Conservation (phyloP, 495 filamentous ascomycete species). For the Annulohypoxylon stygium region DNA sequence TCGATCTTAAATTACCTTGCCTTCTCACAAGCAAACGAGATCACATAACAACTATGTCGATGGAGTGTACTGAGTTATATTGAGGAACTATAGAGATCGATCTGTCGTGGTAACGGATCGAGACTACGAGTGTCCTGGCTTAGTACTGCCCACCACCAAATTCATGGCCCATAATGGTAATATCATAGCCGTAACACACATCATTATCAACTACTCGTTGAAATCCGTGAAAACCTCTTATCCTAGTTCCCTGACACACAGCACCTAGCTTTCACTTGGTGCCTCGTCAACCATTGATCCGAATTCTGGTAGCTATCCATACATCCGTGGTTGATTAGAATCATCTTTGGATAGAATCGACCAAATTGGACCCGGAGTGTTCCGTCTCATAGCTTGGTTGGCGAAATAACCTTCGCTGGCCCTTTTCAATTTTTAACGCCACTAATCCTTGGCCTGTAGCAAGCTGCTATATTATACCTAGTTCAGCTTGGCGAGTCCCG, state of each 20-base stretch:
- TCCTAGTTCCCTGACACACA: not conserved
- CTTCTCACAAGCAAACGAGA: not conserved
- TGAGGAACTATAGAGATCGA: not conserved
- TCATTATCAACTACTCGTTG: not conserved
- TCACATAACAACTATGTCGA: not conserved
- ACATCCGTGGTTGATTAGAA: not conserved
- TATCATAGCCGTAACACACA: not conserved
- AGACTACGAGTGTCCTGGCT: not conserved
- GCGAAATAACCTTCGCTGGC: not conserved
- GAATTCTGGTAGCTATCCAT: not conserved
- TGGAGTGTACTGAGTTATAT: not conserved
- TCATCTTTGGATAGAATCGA: not conserved
- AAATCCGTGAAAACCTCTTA: not conserved
- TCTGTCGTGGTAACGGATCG: not conserved
- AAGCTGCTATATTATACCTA: not conserved
- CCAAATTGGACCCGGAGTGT: not conserved
- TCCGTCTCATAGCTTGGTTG: not conserved
- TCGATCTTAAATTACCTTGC: too few relatives aligned
- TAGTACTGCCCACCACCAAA: not conserved
- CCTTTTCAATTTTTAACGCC: not conserved
- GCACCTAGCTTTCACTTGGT: not conserved
- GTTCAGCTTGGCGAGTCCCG: not conserved
- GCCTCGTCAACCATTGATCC: not conserved
- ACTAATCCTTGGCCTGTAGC: not conserved
- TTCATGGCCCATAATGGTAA: not conserved